Conservation (phyloP, 2,329 filamentous ascomycete species). For the Arthrobotrys entomopaga region DNA sequence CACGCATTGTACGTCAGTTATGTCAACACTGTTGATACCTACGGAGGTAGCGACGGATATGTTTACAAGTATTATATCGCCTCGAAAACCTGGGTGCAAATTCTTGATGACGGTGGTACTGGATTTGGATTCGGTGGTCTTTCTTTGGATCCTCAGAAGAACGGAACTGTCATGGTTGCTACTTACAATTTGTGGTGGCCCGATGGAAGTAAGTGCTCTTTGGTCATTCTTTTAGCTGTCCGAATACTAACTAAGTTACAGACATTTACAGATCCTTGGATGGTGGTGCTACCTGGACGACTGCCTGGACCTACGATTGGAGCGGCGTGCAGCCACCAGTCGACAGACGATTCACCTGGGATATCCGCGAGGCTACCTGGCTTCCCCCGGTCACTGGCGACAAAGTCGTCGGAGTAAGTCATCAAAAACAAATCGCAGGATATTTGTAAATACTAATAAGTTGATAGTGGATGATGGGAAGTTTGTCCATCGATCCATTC, state of each 20-base stretch:
- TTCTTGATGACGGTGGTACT: conserved; percentile 66
- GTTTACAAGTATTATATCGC: conserved; percentile 69
- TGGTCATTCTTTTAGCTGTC: neutral
- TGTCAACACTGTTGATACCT: conserved; percentile 68
- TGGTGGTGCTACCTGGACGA: conserved; percentile 68
- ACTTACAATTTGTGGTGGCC: conserved; percentile 71
- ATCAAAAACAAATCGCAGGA: conserved; percentile 60
- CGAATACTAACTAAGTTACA: neutral
- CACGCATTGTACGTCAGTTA: conserved; percentile 69
- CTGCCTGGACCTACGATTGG: conserved; percentile 67
- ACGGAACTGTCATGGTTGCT: conserved; percentile 69
- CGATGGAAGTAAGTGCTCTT: conserved; percentile 63
- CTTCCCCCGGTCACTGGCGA: conserved; percentile 47
- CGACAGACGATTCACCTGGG: conserved; percentile 65
- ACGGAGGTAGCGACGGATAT: conserved; percentile 68
- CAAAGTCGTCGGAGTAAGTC: conserved; percentile 60
- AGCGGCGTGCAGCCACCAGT: conserved; percentile 62
- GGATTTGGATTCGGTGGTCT: conserved; percentile 69
- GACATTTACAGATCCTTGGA: conserved; percentile 69
- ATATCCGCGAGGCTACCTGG: conserved; percentile 62
- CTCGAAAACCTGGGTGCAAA: conserved; percentile 67
- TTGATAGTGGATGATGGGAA: conserved; percentile 72
- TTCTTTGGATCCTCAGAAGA: conserved; percentile 67
- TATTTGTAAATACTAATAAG: conserved; percentile 50
- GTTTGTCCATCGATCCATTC: conserved; percentile 69